These are phyloP conservation scores for Schrenkiella parvula DNA, from an alignment of 345 rosid species.

Conservation along the genomic window DNA sequence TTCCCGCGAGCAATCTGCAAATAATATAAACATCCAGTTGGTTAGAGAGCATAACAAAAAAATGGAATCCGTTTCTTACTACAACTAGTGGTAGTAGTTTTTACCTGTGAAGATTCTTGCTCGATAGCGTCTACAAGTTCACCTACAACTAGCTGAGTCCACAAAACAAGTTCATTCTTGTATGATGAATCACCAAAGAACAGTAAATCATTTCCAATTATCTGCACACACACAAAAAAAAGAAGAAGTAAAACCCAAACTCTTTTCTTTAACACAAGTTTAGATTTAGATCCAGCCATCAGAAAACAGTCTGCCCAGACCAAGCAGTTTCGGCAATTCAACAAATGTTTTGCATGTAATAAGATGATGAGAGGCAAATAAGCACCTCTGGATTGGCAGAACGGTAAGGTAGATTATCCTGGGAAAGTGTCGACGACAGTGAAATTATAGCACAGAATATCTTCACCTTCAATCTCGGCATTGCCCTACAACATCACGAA, in stretches of 20 bases:
- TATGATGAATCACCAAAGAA: conserved; percentile 68
- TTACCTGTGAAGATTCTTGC: conserved; percentile 66
- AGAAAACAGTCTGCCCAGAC: not conserved
- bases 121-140: conserved; percentile 51
- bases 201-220: conserved; percentile 52
- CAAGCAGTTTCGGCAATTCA: not conserved
- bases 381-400: conserved; percentile 48
- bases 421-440: conserved; percentile 62
- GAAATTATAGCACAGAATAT: conserved; percentile 53
- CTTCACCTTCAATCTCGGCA: conserved; percentile 47
- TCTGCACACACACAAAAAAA: conserved; percentile 46
- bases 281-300: not conserved
- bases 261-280: not conserved
- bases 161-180: conserved; percentile 46
- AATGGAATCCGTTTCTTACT: conserved; percentile 9
- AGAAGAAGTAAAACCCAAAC: not conserved
- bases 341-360: not conserved
- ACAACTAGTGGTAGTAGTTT: not conserved
- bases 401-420: conserved; percentile 68
- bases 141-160: conserved; percentile 39
- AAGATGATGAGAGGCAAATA: conserved; percentile 7
- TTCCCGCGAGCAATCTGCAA: conserved; percentile 62
- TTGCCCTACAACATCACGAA: conserved; percentile 48
- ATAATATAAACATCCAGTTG: not conserved
- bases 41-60: not conserved